Base-by-base conservation (phyloP, 164 flowering plant genomes). In the Vitis amurensis region DNA sequence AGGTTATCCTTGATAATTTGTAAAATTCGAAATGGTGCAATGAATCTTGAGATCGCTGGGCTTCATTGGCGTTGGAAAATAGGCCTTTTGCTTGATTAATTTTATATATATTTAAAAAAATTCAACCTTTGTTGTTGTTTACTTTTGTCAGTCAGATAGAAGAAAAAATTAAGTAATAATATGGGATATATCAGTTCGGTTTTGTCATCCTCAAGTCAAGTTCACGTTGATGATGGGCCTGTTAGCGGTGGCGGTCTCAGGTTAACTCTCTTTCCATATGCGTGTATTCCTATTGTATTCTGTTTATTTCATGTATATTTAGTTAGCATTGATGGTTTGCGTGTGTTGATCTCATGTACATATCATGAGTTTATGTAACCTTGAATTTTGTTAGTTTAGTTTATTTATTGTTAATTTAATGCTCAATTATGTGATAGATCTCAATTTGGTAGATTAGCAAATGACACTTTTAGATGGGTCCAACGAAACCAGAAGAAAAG, bases 221-320 rank as follows among this genome's bases (percentile, higher is more conserved):
- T 78, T 68, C 91, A 83, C 60, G 87, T 74, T 44, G 94, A 87
- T 51, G 92, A 89, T 52, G 76, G 81, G 14, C 98, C 98, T 1
- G 97, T 85, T 10, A 87, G 83, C 73, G 98, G 98, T 15, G 97
- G 98, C 0, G 98, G 98, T 48, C 91, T 90, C 72, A 94, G 98
- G 98, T 94, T 57, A 16, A 31, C 15, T 55, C 19, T 16, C n/a
- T 29, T 14, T 30, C 6, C 15, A 3, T 37, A 37, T 37, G 4
- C 44, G 44, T 37, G 44, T 37, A 37, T 37, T 37, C 7, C 44
- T 37, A 37, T 37, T 37, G 7, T 37, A 37, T 37, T 37, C 44
- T 37, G 44, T 37, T 37, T 4, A 37, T 37, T 37, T 37, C 0
- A 37, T 37, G 44, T 37, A 37, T 37, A 3, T 6, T 37, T 37